phyloP scores from a whole-genome alignment of 306 rosid genomes.

The Potentilla sterilis region DNA sequence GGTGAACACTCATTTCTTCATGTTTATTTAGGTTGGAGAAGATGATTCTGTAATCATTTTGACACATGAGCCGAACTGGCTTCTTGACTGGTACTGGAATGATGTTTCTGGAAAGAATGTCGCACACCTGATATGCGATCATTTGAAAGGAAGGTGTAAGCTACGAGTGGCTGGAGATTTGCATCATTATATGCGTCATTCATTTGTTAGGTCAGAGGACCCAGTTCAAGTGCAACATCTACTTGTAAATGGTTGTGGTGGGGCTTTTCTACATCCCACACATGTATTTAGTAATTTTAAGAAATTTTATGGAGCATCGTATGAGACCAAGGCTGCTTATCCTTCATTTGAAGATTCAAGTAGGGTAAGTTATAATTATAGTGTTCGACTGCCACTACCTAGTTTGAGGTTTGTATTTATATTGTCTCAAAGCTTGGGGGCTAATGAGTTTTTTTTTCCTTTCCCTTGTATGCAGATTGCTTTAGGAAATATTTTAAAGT shows the following conservation, averaged over 20 bases:
- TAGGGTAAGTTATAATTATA: constrained; percentile 49
- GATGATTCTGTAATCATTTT: constrained; percentile 81
- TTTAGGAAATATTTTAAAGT: constrained; percentile 84
- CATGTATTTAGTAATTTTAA: constrained; percentile 83
- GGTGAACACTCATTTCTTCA: constrained; percentile 24
- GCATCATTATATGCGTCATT: constrained; percentile 99
- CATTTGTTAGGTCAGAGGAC: constrained; percentile 69
- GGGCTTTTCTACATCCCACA: constrained; percentile 98
- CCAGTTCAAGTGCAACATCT: constrained; percentile 77
- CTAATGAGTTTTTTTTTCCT: constrained; percentile 19
- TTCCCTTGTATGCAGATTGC: constrained; percentile 64
- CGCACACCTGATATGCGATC: constrained; percentile 73
- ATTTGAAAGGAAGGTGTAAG: constrained; percentile 89
- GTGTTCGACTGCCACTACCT: not conserved
- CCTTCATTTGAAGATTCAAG: constrained; percentile 94
- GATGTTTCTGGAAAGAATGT: constrained; percentile 84
- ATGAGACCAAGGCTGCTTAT: constrained; percentile 89
- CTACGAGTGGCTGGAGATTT: constrained; percentile 97
- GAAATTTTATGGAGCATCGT: constrained; percentile 55
- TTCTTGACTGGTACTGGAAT: constrained; percentile 93
- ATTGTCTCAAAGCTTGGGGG: constrained; percentile 14
- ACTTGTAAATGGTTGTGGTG: constrained; percentile 96
- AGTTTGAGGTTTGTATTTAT: constrained; percentile 20
- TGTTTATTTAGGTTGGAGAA: constrained; percentile 62
- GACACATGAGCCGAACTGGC: constrained; percentile 96